Conservation (phyloP, 2,329 filamentous ascomycete species). For the Pyrenophora seminiperda region DNA sequence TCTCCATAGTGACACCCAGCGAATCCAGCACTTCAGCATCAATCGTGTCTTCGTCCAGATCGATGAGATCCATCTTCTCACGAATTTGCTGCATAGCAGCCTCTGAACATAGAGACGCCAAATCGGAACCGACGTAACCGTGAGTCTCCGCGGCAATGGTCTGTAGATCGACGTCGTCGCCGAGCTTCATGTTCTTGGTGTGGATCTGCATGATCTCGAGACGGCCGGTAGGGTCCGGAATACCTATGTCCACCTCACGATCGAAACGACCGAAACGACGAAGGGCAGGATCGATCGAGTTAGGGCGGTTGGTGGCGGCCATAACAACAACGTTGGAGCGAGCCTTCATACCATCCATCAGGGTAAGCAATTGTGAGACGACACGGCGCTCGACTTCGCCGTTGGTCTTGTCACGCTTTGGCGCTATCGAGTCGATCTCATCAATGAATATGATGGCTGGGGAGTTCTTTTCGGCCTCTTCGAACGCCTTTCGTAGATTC, state of each 20-base stretch:
- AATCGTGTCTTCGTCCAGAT: slow-evolving; percentile 98
- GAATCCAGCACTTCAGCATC: slow-evolving; percentile 98
- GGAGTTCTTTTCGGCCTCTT: slow-evolving; percentile 99
- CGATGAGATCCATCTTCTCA: slow-evolving; percentile 99
- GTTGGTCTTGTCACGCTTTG: slow-evolving; percentile 99
- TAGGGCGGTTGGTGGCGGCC: slow-evolving; percentile 98
- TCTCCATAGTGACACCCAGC: slow-evolving; percentile 98
- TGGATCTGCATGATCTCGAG: slow-evolving; percentile 99
- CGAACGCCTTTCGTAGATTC: slow-evolving; percentile 97
- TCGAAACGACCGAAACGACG: slow-evolving; percentile 99
- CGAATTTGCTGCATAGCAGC: slow-evolving; percentile 99
- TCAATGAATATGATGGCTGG: slow-evolving; percentile 99
- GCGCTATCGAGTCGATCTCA: slow-evolving; percentile 98
- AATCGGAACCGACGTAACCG: slow-evolving; percentile 98
- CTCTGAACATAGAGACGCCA: slow-evolving; percentile 97
- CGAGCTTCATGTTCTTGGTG: slow-evolving; percentile 99
- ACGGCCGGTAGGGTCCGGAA: slow-evolving; percentile 96
- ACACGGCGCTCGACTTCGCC: slow-evolving; percentile 98
- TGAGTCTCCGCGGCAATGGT: slow-evolving; percentile 97
- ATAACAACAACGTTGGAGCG: slow-evolving; percentile 98
- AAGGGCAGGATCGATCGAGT: slow-evolving; percentile 97
- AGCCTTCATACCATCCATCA: slow-evolving; percentile 99
- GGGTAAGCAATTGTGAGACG: slow-evolving; percentile 91
- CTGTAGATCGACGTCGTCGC: slow-evolving; percentile 94
- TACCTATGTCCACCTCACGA: slow-evolving; percentile 97